Evolutionary conservation across 2,329 filamentous ascomycete genomes (phyloP).

Genomic region (Penicillium sumatraense): DNA sequence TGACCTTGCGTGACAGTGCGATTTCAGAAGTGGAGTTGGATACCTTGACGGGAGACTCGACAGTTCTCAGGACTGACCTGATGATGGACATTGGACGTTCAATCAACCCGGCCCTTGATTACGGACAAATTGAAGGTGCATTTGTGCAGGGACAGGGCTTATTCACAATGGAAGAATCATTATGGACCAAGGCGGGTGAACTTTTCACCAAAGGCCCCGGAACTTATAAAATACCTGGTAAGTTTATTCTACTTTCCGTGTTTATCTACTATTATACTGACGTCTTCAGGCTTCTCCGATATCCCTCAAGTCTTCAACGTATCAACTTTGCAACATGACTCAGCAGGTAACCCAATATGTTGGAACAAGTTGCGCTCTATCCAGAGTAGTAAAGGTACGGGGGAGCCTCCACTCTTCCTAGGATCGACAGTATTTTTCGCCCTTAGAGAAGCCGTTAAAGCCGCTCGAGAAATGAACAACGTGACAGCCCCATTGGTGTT

Average conservation of each 20-base stretch:
- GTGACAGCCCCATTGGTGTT: background rate
- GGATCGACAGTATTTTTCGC: background rate
- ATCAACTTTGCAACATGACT: background rate
- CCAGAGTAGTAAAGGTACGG: constrained; percentile 1
- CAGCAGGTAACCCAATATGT: background rate
- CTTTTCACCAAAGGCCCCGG: background rate
- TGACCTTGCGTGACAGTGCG: background rate
- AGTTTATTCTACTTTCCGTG: background rate
- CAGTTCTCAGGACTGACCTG: background rate
- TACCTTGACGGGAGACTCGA: constrained; percentile 1
- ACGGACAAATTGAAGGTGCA: background rate
- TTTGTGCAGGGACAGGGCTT: background rate
- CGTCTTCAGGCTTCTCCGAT: background rate
- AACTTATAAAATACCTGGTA: background rate
- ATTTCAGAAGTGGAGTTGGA: constrained; percentile 1
- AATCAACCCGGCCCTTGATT: background rate
- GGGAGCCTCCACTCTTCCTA: background rate
- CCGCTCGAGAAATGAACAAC: background rate
- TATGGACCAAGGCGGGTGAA: background rate
- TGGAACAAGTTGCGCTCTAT: background rate
- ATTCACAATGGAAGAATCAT: constrained; percentile 3
- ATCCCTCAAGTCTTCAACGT: constrained; percentile 1
- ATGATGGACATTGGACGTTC: constrained; percentile 2
- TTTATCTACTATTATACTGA: background rate
- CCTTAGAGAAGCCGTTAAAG: background rate